phyloP scores from a whole-genome alignment of 176 grass and related monocot species.

The Poa annua region DNA sequence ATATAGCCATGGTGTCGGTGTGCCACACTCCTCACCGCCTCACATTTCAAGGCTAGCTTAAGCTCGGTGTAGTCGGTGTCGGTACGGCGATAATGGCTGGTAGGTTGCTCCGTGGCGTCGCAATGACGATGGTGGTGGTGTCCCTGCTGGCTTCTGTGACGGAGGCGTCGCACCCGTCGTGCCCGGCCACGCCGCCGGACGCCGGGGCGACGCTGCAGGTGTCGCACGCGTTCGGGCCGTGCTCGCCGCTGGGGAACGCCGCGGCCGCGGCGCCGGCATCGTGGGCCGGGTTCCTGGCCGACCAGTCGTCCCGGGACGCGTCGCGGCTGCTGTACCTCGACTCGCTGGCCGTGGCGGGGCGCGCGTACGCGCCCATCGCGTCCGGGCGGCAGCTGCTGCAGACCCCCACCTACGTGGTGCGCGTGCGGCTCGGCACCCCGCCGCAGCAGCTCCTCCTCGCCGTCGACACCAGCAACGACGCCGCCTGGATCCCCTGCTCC shows the following conservation, averaged over 20 bases:
- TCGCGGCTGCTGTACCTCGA: constrained; percentile 66
- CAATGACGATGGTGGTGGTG: not conserved
- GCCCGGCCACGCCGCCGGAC: constrained; percentile 62
- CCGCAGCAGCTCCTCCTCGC: constrained; percentile 75
- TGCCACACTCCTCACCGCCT: not conserved
- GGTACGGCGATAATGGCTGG: not conserved
- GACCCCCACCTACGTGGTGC: constrained; percentile 85
- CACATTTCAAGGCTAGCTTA: not conserved
- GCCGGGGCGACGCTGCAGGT: constrained; percentile 54
- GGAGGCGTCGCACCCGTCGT: constrained; percentile 24
- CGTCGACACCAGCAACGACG: constrained; percentile 87
- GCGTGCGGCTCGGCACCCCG: constrained; percentile 69
- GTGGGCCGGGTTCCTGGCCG: constrained; percentile 57
- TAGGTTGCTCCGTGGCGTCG: not conserved
- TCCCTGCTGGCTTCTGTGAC: not conserved
- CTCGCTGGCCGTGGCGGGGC: constrained; percentile 48
- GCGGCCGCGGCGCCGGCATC: constrained; percentile 29
- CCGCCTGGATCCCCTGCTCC: constrained; percentile 80
- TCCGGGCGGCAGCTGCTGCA: constrained; percentile 80
- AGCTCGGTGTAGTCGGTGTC: not conserved
- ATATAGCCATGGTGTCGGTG: constrained; percentile 18
- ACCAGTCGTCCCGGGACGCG: constrained; percentile 58
- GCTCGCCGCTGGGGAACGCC: not conserved
- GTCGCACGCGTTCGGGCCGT: constrained; percentile 62
- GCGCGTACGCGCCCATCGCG: constrained; percentile 72